These are phyloP conservation scores for Solanum medicagineum DNA, from an alignment of 257 asterid species.

Conservation along the genomic window DNA sequence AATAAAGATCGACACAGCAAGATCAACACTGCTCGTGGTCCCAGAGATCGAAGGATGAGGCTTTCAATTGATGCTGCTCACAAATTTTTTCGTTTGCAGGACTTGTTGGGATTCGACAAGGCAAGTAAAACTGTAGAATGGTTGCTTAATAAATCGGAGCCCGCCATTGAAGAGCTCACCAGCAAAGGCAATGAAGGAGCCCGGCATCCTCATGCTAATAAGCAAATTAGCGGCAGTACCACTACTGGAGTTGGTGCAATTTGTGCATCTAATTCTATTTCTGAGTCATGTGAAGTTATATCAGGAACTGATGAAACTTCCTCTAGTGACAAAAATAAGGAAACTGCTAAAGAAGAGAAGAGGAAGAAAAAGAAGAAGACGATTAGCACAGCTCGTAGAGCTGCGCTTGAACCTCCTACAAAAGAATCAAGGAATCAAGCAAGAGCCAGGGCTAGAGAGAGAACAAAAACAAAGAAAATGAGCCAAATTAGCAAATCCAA, in stretches of 20 bases:
- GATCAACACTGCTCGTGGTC: constrained; percentile 62
- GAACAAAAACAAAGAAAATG: constrained; percentile 45
- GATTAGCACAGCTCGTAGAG: constrained; percentile 1
- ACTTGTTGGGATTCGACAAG: constrained; percentile 49
- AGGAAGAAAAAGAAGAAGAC: neutral
- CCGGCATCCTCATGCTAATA: neutral
- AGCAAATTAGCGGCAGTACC: neutral
- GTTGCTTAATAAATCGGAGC: constrained; percentile 30
- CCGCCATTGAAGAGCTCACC: constrained; percentile 30
- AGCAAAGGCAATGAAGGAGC: neutral
- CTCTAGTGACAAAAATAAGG: neutral
- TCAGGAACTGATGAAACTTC: constrained; percentile 16
- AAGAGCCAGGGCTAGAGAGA: constrained; percentile 64
- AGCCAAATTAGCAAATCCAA: neutral
- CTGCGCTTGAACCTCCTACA: constrained; percentile 2
- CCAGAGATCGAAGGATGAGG: constrained; percentile 62
- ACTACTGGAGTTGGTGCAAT: neutral
- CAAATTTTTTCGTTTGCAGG: constrained; percentile 54
- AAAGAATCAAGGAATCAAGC: constrained; percentile 54
- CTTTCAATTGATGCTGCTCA: constrained; percentile 51
- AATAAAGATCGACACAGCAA: constrained; percentile 76
- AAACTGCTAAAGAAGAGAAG: neutral
- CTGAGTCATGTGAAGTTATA: constrained; percentile 16
- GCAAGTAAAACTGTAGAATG: constrained; percentile 61
- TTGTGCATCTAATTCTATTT: constrained; percentile 7